Percentiles rank a stretch among this genome's conserved stretches.
These are phyloP conservation scores for Sarocladiaceae sp. DNA, from an alignment of 2,329 filamentous ascomycete genomes.

Conservation along the genomic window DNA sequence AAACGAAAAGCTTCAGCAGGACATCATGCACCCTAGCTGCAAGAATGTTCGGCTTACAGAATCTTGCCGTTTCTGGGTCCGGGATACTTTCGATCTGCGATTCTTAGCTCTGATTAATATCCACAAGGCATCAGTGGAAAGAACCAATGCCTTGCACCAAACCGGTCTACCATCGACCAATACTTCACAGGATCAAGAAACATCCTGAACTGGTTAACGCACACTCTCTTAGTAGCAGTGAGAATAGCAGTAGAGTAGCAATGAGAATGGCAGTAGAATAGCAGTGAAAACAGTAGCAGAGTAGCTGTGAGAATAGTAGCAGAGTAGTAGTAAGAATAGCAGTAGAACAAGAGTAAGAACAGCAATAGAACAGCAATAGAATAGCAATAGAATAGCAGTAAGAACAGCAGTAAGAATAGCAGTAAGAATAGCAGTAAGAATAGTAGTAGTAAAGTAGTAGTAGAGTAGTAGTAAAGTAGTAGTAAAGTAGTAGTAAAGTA, in stretches of 20 bases:
- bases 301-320: no score
- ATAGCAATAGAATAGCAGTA: no score
- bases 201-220: neutral
- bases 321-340: no score
- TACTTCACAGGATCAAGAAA: neutral
- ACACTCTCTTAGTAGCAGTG: neutral
- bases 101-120: conserved; percentile 13
- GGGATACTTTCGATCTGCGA: conserved; percentile 14
- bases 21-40: conserved; percentile 16
- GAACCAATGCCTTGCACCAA: neutral
- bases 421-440: no score
- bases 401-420: no score
- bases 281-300: no score
- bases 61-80: conserved; percentile 14
- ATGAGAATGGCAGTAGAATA: no score
- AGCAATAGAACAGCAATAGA: no score
- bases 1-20: conserved; percentile 7
- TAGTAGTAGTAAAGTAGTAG: no score
- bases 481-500: no score
- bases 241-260: neutral
- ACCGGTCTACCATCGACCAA: neutral
- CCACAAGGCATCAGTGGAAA: conserved; percentile 10
- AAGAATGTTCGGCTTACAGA: conserved; percentile 12
- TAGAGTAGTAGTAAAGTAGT: no score
- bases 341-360: no score